Evolutionary conservation across 2,329 filamentous ascomycete genomes (phyloP).

Genomic region (Cercospora zeae-maydis): DNA sequence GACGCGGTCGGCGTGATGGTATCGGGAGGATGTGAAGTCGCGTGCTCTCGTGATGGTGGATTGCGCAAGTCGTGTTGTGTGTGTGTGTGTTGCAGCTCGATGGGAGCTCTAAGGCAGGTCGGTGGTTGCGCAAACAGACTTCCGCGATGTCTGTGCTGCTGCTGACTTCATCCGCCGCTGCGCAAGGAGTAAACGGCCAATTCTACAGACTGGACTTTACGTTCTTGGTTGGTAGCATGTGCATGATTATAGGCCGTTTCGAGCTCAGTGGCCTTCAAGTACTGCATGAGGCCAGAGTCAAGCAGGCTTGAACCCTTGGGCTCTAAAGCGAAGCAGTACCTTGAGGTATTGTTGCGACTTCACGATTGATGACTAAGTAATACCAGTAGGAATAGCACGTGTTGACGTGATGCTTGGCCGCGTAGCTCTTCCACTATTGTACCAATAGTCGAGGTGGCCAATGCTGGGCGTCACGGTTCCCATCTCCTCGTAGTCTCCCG

Average conservation of each 20-base stretch:
- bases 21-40: neutral
- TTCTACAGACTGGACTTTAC: neutral
- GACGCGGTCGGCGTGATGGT: neutral
- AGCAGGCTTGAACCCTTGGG: no score
- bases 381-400: neutral
- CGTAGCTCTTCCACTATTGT: neutral
- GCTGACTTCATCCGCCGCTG: neutral
- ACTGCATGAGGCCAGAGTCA: no score
- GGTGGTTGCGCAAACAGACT: slow-evolving; percentile 5
- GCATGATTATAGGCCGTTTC: neutral
- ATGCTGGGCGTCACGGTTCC: neutral
- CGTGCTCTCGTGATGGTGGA: slow-evolving; percentile 11
- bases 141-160: neutral
- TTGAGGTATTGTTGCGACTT: no score
- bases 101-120: slow-evolving; percentile 5
- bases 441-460: neutral
- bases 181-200: neutral
- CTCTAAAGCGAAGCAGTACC: no score
- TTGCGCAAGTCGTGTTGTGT: slow-evolving; percentile 2
- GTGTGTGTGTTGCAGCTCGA: neutral
- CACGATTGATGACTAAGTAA: neutral
- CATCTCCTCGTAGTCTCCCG: neutral
- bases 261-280: no score
- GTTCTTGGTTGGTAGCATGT: neutral
- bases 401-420: neutral